Conservation (phyloP, 2,329 filamentous ascomycete species). For the Apiospora sp. region DNA sequence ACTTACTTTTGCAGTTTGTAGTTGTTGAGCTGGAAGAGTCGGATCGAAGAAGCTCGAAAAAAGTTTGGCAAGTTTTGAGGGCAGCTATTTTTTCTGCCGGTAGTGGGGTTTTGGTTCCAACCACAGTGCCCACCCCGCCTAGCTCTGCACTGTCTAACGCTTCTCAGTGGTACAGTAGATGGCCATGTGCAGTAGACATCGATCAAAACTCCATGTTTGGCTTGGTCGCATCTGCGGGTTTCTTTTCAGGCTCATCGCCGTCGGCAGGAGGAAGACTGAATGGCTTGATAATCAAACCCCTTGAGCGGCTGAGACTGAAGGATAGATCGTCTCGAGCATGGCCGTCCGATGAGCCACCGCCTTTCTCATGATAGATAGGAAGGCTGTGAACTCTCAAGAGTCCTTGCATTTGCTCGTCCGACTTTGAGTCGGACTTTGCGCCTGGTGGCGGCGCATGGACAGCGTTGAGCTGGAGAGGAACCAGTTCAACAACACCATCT, state of each 20-base stretch:
- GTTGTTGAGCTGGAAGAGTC: conserved; percentile 29
- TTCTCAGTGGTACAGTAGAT: not conserved
- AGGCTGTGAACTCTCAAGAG: conserved; percentile 84
- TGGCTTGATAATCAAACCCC: conserved; percentile 84
- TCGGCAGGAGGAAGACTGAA: conserved; percentile 90
- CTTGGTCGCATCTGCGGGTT: conserved; percentile 64
- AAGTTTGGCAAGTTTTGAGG: conserved; percentile 20
- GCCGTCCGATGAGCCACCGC: conserved; percentile 75
- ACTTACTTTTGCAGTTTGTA: conserved; percentile 37
- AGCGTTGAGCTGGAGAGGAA: conserved; percentile 70
- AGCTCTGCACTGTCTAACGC: not conserved
- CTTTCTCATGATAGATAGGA: conserved; percentile 87
- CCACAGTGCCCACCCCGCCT: conserved; percentile 22
- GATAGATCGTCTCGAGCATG: conserved; percentile 85
- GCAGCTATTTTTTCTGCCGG: conserved; percentile 18
- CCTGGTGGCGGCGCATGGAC: conserved; percentile 59
- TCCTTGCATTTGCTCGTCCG: conserved; percentile 83
- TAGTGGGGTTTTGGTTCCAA: conserved; percentile 15
- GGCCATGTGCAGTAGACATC: not conserved
- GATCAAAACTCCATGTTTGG: conserved; percentile 77
- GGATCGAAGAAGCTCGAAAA: conserved; percentile 12
- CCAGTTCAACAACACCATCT: conserved; percentile 87
- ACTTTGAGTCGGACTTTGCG: conserved; percentile 55
- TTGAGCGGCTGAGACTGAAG: conserved; percentile 83
- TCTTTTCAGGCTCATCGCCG: conserved; percentile 63